Base-by-base conservation (phyloP, 129 eudicot species). In the Erigeron canadensis region DNA sequence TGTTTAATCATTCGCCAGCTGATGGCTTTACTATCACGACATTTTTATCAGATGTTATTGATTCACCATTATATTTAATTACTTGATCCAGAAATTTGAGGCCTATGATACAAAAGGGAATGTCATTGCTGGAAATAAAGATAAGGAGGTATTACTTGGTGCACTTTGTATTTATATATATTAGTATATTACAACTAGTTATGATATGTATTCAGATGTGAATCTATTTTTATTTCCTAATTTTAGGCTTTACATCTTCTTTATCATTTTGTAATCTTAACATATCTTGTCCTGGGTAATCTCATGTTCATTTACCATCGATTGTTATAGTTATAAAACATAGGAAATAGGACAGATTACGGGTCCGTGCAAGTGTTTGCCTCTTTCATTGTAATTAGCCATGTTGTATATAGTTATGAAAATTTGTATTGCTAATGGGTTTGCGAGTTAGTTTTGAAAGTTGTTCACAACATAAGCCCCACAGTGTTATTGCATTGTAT, bases 51-150 rank as follows among this genome's bases (percentile, higher is more conserved):
- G 40, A 47, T 67, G 28, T 4, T 47, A 13, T 17, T 77, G 47
- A 47, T 53, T 70, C 6, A 77, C 70, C 6, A 77, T 56, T 62
- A 74, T 63, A 28, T 62, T 50, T 41, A 73, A 37, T 63, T 45
- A 60, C 56, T 65, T 83, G 59, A 43, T 61, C 76, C 87, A 93
- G 98, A 93, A 85, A 75, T 93, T 87, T 46, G 98, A 93, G 92
- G 98, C 98, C 21, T 89, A 84, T 69, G 83, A 89, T 85, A 71
- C 86, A 22, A 83, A 78, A 67, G 98, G 96, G 56, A 79, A 74
- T 65, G 87, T 80, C 57, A 90, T 87, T 70, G 87, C 90, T 50
- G 98, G 98, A 82, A 93, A 93, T 75, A 89, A 73, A 74, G 58
- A 84, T 53, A 89, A 93, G 74, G 95, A 93, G 98, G 98, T 89